Evolutionary conservation across 108 stramenopile genomes (phyloP), one percentile per base, ranked within the genome.

Genomic region (Skeletonema grethae): DNA sequence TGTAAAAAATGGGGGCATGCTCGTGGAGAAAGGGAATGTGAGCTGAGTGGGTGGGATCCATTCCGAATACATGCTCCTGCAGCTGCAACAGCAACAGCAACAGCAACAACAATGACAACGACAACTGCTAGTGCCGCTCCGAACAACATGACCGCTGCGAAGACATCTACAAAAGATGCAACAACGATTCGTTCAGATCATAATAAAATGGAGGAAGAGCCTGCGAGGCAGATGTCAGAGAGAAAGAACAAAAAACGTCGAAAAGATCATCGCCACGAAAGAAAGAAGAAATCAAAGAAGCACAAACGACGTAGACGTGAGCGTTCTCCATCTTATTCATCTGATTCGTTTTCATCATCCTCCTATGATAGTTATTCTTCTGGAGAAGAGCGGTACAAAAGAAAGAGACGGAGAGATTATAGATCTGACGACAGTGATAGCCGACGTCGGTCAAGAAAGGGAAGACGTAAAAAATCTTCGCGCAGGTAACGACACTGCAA

Each of bases 1-100:
- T 95, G 93, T 70, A 89, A 89, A 12, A 58, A 86, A 11, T 95
- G 93, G 90, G 93, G 93, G n/a, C 93, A 95, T 79, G 55, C 79
- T 6, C 60, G 82, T 66, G 93, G 93, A 6, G 93, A 95, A 65
- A 69, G 90, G 28, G 93, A 95, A 62, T 95, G 93, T 76, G 61
- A 65, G 24, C 58, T 79, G 18, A 87, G 77, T 68, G 93, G 93
- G 43, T 95, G 93, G 93, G 76, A 95, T 87, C 93, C 93, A 7
- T 95, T 95, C 73, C 67, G 66, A 15, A 25, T 62, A 48, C 41
- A 18, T 61, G 70, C 61, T 63, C 5, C 70, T 20, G 22, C 38
- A 30, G 36, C 70, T n/a, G 45, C 60, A 12, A 1, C 22, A 0
- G 43, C 53, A 15, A 13, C 48, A 13, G 3, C 22, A 15, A 1